Percentiles rank a stretch among this genome's conserved stretches.
Evolutionary conservation across 306 rosid species (phyloP).

Genomic region (Sophora flavescens): DNA sequence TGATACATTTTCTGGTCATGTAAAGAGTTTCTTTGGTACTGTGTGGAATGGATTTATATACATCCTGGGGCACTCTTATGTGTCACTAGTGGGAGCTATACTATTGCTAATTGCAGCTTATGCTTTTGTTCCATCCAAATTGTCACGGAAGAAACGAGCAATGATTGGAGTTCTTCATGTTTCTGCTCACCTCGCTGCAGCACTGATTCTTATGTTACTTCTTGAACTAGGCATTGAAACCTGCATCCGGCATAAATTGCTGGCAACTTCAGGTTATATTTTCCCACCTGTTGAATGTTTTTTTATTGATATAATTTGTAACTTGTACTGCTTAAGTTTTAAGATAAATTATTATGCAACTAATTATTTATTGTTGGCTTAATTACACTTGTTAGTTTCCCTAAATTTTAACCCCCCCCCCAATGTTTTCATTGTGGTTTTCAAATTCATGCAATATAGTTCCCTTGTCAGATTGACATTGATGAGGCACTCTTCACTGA

Average conservation of each 20-base stretch:
- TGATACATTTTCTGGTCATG: constrained; percentile 81
- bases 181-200: constrained; percentile 86
- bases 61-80: constrained; percentile 72
- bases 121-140: constrained; percentile 84
- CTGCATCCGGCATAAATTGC: constrained; percentile 81
- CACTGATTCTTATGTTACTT: constrained; percentile 91
- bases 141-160: constrained; percentile 82
- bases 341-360: not conserved
- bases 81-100: constrained; percentile 79
- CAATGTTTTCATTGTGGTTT: not conserved
- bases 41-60: constrained; percentile 84
- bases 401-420: not conserved
- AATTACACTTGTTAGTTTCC: not conserved
- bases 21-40: constrained; percentile 80
- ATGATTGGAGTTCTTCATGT: constrained; percentile 89
- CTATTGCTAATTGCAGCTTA: constrained; percentile 77
- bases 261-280: constrained; percentile 86
- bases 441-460: not conserved
- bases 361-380: not conserved
- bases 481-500: not conserved
- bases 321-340: constrained; percentile 9
- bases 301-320: constrained; percentile 13
- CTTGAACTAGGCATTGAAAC: constrained; percentile 92
- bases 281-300: constrained; percentile 37
- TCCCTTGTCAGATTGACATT: constrained; percentile 8